Percentiles rank a stretch among this genome's conserved stretches.
phyloP scores from a whole-genome alignment of 1,284 basidiomycete species.

The Trametes versicolor region DNA sequence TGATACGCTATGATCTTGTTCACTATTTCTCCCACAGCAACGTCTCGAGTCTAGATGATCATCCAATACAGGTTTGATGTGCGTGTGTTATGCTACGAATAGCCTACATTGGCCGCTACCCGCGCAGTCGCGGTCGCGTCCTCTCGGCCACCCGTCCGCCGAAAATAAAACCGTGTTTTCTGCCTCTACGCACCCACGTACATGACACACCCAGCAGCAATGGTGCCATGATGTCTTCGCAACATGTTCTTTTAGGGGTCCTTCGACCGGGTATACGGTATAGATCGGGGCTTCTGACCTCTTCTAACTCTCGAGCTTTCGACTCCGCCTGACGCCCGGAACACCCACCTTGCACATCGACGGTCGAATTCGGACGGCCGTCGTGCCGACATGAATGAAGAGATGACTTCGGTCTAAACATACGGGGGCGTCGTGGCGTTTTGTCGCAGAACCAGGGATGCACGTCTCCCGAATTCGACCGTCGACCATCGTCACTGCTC shows the following conservation, averaged over 20 bases:
- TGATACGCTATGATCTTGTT: slow-evolving; percentile 3
- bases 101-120: slow-evolving; percentile 15
- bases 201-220: not conserved
- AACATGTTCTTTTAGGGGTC: slow-evolving; percentile 15
- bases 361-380: not conserved
- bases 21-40: slow-evolving; percentile 53
- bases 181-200: slow-evolving; percentile 7
- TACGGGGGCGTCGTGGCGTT: slow-evolving; percentile 6
- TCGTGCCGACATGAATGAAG: slow-evolving; percentile 3
- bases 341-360: no score
- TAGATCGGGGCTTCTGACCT: slow-evolving; percentile 1
- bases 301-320: slow-evolving; percentile 11
- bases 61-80: slow-evolving; percentile 79
- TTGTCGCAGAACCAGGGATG: not conserved
- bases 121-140: slow-evolving; percentile 5
- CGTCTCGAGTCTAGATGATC: slow-evolving; percentile 88
- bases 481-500: not conserved
- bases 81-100: slow-evolving; percentile 42
- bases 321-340: not conserved
- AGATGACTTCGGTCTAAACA: slow-evolving; percentile 8
- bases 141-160: not conserved
- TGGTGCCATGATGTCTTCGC: not conserved
- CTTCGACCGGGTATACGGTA: slow-evolving; percentile 9
- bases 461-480: not conserved
- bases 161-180: slow-evolving; percentile 4